Evolutionary conservation across 805 yeast species (phyloP), one percentile per base, ranked within the genome.

Genomic region (Torulaspora quercuum): DNA sequence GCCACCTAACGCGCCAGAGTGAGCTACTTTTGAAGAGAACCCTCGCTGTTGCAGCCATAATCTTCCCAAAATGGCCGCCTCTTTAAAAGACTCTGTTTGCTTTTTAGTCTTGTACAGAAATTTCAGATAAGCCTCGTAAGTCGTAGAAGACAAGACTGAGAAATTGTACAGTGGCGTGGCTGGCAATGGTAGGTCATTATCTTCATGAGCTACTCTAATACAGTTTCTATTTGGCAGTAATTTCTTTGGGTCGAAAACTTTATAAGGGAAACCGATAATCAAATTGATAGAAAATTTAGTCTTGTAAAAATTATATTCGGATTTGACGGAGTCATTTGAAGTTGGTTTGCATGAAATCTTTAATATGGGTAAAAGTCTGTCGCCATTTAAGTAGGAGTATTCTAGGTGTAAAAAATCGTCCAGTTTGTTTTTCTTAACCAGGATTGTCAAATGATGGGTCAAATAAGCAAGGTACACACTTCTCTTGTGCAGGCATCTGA

Each of bases 21-120:
- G 68, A 11, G 74, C 68, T 20, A 81, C 56, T 10, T 73, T 62
- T 0, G 94, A 77, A 7, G 75, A 70, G 41, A 87, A 76, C 0
- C 95, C 95, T 47, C 95, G 73, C 63, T 92, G 97, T 33, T 76
- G 72, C 26, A 92, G 70, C 98, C 98, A 92, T 37, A 92, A 65
- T 45, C 89, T 73, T 3, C 96, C 96, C 35, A 92, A 69, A 6
- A 80, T 75, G 45, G 88, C 78, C 1, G 98, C 97, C 50, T 89
- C 95, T 45, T 76, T 76, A 62, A 87, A 92, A 9, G 86, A 78
- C 36, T 83, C 89, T 3, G 95, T 75, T 4, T 80, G 65, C 57
- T 82, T 83, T 49, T 82, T 80, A 12, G 83, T 71, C 25, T 84
- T 78, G 60, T 87, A 85, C 23, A 92, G 65, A 52, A 74, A 83